phyloP scores from a whole-genome alignment of 306 rosid species.

The Casuarina equisetifolia region DNA sequence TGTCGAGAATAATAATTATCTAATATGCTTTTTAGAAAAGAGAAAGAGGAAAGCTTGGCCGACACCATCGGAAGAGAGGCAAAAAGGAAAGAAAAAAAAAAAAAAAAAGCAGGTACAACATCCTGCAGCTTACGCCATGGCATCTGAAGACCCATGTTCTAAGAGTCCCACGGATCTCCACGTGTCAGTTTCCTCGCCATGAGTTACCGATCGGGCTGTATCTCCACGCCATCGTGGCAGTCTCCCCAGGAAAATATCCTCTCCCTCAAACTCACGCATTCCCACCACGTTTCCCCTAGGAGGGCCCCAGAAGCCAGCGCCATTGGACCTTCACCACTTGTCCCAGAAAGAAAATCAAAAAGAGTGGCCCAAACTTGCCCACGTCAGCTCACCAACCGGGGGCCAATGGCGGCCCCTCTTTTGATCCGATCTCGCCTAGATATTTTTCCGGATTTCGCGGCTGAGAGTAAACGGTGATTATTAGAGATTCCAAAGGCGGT shows the following conservation, averaged over 20 bases:
- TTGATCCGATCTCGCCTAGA: slow-evolving; percentile 39
- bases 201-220: slow-evolving; percentile 8
- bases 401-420: slow-evolving; percentile 39
- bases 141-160: no score
- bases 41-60: no score
- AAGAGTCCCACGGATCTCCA: background rate
- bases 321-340: background rate
- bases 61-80: no score
- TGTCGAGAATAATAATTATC: no score
- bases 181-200: slow-evolving; percentile 41
- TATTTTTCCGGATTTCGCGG: slow-evolving; percentile 42
- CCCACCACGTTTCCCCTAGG: slow-evolving; percentile 10
- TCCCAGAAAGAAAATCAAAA: slow-evolving; percentile 21
- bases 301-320: slow-evolving; percentile 25
- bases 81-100: no score
- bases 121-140: no score
- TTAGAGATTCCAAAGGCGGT: background rate
- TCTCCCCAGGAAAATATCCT: slow-evolving; percentile 35
- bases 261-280: background rate
- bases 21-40: no score
- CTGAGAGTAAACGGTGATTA: slow-evolving; percentile 25
- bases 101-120: no score
- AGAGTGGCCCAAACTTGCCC: slow-evolving; percentile 32
- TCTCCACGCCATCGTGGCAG: slow-evolving; percentile 10
- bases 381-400: slow-evolving; percentile 31